A percentile compares a stretch with the other conserved stretches of the same genome.
Evolutionary conservation across 176 grass and related monocot genomes (phyloP).

Genomic region (Chloris gayana): DNA sequence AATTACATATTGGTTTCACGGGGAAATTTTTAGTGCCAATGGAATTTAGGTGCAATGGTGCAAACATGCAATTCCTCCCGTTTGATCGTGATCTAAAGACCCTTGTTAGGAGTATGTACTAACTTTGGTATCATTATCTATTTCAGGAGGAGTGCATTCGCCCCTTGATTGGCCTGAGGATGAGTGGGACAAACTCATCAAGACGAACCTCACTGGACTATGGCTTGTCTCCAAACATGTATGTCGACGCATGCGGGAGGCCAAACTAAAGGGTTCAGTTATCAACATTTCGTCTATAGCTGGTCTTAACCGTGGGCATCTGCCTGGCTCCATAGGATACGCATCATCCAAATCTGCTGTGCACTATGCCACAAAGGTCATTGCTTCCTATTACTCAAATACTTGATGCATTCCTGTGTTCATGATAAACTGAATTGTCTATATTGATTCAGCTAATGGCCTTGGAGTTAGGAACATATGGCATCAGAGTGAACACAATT

Average conservation of each 20-base stretch:
- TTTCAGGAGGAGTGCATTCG: conserved; percentile 68
- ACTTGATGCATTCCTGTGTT: not conserved
- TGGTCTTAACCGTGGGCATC: conserved; percentile 62
- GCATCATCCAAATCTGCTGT: conserved; percentile 67
- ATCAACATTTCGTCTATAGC: conserved; percentile 79
- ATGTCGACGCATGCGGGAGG: conserved; percentile 62
- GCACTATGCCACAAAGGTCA: conserved; percentile 73
- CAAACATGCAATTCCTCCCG: too few species aligned
- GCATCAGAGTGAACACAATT: conserved; percentile 81
- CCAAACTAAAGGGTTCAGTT: conserved; percentile 70
- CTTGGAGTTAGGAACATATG: conserved; percentile 70
- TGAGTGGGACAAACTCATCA: conserved; percentile 69
- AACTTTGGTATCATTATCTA: not conserved
- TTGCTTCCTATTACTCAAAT: not conserved
- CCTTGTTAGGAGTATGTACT: too few species aligned
- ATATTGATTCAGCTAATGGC: conserved; percentile 66
- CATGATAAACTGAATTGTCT: not conserved
- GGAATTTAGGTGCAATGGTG: too few species aligned
- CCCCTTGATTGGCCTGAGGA: conserved; percentile 77
- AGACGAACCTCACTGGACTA: conserved; percentile 84
- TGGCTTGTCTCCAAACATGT: conserved; percentile 88
- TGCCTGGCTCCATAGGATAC: conserved; percentile 71
- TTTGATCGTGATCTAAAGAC: too few species aligned
- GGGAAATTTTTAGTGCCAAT: too few species aligned
- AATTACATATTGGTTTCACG: not conserved